phyloP scores from a whole-genome alignment of 208 protist species.

The Trypanosoma lewisi region DNA sequence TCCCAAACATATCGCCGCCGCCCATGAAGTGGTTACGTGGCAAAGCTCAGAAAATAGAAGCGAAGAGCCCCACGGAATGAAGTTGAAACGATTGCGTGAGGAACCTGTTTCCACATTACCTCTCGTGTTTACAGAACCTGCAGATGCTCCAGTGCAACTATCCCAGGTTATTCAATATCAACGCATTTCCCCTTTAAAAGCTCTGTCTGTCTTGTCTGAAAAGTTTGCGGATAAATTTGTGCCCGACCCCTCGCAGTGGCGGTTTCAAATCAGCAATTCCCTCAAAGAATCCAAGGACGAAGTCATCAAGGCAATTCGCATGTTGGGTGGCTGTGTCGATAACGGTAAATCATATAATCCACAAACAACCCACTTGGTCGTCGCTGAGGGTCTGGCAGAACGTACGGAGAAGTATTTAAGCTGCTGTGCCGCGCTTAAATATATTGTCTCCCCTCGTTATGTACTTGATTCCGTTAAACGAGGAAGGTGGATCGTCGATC shows the following conservation, averaged over 20 bases:
- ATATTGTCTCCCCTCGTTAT: slow-evolving; percentile 67
- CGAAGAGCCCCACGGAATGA: background rate
- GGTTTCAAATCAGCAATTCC: slow-evolving; percentile 74
- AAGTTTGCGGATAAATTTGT: background rate
- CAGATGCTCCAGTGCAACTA: background rate
- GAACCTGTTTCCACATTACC: background rate
- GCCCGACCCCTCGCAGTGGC: slow-evolving; percentile 18
- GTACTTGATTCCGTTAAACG: slow-evolving; percentile 56
- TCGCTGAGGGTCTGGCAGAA: slow-evolving; percentile 63
- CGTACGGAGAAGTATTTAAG: slow-evolving; percentile 78
- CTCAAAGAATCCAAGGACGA: slow-evolving; percentile 34
- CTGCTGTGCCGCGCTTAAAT: slow-evolving; percentile 55
- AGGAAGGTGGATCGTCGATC: slow-evolving; percentile 54
- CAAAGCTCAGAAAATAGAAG: background rate
- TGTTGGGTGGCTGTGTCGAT: slow-evolving; percentile 52
- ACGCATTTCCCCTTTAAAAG: background rate
- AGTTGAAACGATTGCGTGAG: background rate
- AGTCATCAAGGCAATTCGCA: slow-evolving; percentile 36
- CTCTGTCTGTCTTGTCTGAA: background rate
- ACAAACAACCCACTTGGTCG: slow-evolving; percentile 51
- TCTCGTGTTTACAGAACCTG: background rate
- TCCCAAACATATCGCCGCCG: background rate
- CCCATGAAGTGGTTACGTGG: background rate
- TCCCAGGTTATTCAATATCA: slow-evolving; percentile 28
- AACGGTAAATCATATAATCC: slow-evolving; percentile 37